Evolutionary conservation across 768 basidiomycete genomes (phyloP).

Genomic region (Mrakia hoshinonis): DNA sequence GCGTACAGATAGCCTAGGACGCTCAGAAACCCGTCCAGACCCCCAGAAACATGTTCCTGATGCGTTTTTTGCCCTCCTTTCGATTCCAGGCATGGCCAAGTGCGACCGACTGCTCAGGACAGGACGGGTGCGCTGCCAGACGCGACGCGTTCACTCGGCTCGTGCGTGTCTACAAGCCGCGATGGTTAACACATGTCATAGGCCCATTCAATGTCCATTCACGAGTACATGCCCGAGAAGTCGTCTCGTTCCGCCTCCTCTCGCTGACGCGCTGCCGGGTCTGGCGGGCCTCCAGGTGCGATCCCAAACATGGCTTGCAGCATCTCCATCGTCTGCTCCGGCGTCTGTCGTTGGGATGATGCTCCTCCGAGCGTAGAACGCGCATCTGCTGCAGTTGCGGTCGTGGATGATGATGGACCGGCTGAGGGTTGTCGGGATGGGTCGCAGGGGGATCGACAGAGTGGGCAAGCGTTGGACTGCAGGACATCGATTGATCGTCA

Average conservation of each 20-base stretch:
- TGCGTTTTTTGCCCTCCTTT: no score
- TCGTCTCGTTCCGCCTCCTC: background rate
- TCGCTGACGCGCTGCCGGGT: background rate
- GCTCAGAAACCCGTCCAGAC: no score
- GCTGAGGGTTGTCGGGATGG: constrained; percentile 7
- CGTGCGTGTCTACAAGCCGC: background rate
- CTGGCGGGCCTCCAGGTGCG: background rate
- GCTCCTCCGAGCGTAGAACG: background rate
- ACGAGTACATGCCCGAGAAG: constrained; percentile 23
- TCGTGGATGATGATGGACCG: background rate
- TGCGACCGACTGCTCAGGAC: no score
- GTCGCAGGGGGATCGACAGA: constrained; percentile 10
- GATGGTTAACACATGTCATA: no score
- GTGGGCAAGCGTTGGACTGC: constrained; percentile 25
- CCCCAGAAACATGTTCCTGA: no score
- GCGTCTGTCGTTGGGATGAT: background rate
- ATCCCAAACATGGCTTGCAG: constrained; percentile 10
- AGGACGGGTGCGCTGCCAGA: no score
- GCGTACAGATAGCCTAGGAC: no score
- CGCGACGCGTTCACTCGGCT: no score
- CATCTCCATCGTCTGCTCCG: constrained; percentile 9
- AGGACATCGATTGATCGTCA: background rate
- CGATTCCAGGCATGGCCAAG: no score
- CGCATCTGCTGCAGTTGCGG: background rate
- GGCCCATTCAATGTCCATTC: no score